A percentile compares a stretch with the other conserved stretches of the same genome.
Conservation (phyloP, 805 yeast genomes). For the Komagataella phaffii region DNA sequence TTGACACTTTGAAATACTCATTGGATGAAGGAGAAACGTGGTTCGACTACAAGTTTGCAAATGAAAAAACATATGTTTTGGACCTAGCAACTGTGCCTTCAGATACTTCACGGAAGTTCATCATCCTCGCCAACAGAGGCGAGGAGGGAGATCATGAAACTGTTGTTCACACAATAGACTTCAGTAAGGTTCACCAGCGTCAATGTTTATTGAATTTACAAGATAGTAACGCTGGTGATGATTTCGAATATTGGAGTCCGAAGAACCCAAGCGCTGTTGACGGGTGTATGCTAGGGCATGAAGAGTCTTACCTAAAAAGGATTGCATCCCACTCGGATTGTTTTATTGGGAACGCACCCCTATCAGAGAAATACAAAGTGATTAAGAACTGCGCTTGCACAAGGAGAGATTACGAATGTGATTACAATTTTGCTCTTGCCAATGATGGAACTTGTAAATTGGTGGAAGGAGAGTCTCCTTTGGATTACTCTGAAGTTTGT, state of each 20-base stretch:
- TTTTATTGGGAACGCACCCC: constrained; percentile 54
- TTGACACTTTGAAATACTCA: constrained; percentile 52
- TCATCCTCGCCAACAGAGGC: constrained; percentile 43
- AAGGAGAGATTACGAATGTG: constrained; percentile 87
- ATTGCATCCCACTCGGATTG: constrained; percentile 45
- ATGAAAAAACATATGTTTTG: constrained; percentile 35
- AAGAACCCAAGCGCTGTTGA: constrained; percentile 35
- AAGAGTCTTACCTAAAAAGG: constrained; percentile 44
- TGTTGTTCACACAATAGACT: constrained; percentile 40
- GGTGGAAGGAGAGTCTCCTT: constrained; percentile 60
- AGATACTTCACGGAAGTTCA: constrained; percentile 74
- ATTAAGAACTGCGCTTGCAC: constrained; percentile 70
- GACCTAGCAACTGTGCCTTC: constrained; percentile 87
- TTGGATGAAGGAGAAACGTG: constrained; percentile 73
- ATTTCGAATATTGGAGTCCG: constrained; percentile 55
- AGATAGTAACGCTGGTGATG: constrained; percentile 24
- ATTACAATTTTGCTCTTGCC: constrained; percentile 63
- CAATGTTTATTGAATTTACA: constrained; percentile 40
- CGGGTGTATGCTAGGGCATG: constrained; percentile 63
- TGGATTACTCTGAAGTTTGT: constrained; percentile 53
- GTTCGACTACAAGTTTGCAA: constrained; percentile 51
- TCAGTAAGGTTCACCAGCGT: constrained; percentile 32
- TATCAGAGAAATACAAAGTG: constrained; percentile 40
- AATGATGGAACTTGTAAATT: constrained; percentile 77
- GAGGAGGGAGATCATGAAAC: constrained; percentile 4